Evolutionary conservation across 2,329 filamentous ascomycete species (phyloP).

Genomic region (Akanthomyces lecanii): DNA sequence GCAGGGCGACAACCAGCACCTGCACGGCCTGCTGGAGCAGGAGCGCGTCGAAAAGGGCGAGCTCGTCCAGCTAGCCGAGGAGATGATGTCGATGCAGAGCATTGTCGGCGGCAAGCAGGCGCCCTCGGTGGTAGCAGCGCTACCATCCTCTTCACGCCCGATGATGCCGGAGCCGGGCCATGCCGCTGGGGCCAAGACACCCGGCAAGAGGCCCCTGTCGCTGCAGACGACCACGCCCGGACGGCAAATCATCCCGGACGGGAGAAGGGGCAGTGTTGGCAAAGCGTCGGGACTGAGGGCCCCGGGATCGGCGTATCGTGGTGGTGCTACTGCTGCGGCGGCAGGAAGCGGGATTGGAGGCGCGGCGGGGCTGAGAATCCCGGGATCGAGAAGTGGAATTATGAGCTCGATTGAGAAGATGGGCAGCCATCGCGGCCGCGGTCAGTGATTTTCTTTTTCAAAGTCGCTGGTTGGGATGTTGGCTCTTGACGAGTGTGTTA

Average conservation of each 20-base stretch:
- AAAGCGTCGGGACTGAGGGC: slow-evolving; percentile 57
- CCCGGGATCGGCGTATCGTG: slow-evolving; percentile 47
- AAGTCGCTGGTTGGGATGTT: too few species aligned
- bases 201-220: slow-evolving; percentile 20
- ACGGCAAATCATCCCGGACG: slow-evolving; percentile 28
- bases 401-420: slow-evolving; percentile 86
- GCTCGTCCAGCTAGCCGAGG: slow-evolving; percentile 74
- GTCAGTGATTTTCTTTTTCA: slow-evolving; percentile 2
- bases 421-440: slow-evolving; percentile 58
- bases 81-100: slow-evolving; percentile 69
- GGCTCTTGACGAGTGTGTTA: too few species aligned
- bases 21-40: slow-evolving; percentile 62
- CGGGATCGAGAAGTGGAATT: slow-evolving; percentile 54
- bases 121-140: too few species aligned
- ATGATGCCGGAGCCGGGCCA: slow-evolving; percentile 21
- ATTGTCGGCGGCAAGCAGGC: slow-evolving; percentile 27
- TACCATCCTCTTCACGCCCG: slow-evolving; percentile 11
- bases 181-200: slow-evolving; percentile 19
- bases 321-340: slow-evolving; percentile 19
- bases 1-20: slow-evolving; percentile 62
- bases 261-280: slow-evolving; percentile 51
- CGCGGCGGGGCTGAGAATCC: slow-evolving; percentile 40
- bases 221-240: neutral
- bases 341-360: slow-evolving; percentile 38
- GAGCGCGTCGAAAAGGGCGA: slow-evolving; percentile 82